A percentile compares a stretch with the other conserved stretches of the same genome.
These are phyloP conservation scores for Glycine tomentella DNA, from an alignment of 306 rosid species.

Conservation along the genomic window DNA sequence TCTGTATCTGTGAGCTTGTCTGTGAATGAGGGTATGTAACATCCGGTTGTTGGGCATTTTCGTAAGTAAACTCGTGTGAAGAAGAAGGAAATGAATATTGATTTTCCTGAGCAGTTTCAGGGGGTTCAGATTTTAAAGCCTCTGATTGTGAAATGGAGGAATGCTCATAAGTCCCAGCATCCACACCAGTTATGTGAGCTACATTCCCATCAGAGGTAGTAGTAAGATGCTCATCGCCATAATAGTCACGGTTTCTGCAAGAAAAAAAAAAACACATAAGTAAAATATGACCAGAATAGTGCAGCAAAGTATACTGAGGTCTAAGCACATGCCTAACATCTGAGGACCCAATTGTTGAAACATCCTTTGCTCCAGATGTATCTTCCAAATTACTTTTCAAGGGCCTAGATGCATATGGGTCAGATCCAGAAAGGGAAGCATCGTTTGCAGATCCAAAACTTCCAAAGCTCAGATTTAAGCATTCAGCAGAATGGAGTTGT, in stretches of 20 bases:
- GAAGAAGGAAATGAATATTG: slow-evolving; percentile 80
- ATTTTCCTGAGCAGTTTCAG: slow-evolving; percentile 73
- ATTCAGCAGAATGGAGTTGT: slow-evolving; percentile 90
- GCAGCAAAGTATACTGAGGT: slow-evolving; percentile 6
- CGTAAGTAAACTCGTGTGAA: slow-evolving; percentile 80
- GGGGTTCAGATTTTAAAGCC: slow-evolving; percentile 72
- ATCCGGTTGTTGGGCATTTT: slow-evolving; percentile 70
- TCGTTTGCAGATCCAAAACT: slow-evolving; percentile 84
- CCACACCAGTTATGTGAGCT: slow-evolving; percentile 69
- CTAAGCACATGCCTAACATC: slow-evolving; percentile 65
- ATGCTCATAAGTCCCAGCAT: slow-evolving; percentile 68
- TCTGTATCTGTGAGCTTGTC: slow-evolving; percentile 81
- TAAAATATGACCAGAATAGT: slow-evolving; percentile 34
- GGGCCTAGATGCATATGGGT: slow-evolving; percentile 58
- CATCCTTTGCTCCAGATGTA: slow-evolving; percentile 70
- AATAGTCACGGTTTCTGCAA: slow-evolving; percentile 83
- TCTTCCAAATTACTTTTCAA: slow-evolving; percentile 73
- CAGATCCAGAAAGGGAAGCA: slow-evolving; percentile 60
- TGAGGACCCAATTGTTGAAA: slow-evolving; percentile 69
- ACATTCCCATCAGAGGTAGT: slow-evolving; percentile 70
- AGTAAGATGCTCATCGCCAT: slow-evolving; percentile 80
- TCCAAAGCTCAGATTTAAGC: slow-evolving; percentile 95
- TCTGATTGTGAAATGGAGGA: slow-evolving; percentile 81
- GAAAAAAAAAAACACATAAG: slow-evolving; percentile 28
- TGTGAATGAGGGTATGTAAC: slow-evolving; percentile 73